Percentiles rank a stretch among this genome's conserved stretches.
These are phyloP conservation scores for Tolypocladium amazonense DNA, from an alignment of 2,329 filamentous ascomycete genomes.

Conservation along the genomic window DNA sequence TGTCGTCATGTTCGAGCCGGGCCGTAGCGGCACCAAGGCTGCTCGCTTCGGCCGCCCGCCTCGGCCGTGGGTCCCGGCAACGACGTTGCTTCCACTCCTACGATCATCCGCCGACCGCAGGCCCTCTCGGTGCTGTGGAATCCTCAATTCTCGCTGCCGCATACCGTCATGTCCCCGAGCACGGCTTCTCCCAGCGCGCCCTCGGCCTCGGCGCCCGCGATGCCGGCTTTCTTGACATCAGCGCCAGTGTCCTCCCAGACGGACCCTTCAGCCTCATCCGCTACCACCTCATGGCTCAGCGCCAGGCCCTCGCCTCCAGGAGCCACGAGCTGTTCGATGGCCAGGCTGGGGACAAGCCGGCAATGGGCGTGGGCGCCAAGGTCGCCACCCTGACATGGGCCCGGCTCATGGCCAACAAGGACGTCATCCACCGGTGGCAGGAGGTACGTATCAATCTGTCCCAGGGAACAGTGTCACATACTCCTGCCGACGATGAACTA, in stretches of 20 bases:
- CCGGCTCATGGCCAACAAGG: conserved; percentile 62
- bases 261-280: conserved; percentile 74
- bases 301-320: conserved; percentile 43
- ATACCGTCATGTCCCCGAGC: conserved; percentile 62
- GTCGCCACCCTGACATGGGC: conserved; percentile 66
- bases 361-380: conserved; percentile 44
- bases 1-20: not conserved
- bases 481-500: not conserved
- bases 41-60: not conserved
- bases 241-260: conserved; percentile 68
- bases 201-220: conserved; percentile 72
- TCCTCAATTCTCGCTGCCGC: conserved; percentile 71
- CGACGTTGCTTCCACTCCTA: conserved; percentile 56
- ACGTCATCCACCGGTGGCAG: conserved; percentile 71
- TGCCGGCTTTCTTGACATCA: conserved; percentile 77
- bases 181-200: conserved; percentile 71
- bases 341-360: conserved; percentile 4
- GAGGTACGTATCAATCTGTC: conserved; percentile 44
- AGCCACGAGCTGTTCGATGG: conserved; percentile 26
- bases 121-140: conserved; percentile 59
- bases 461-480: not conserved
- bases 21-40: not conserved
- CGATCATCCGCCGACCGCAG: conserved; percentile 48
- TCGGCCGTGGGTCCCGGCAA: not conserved
- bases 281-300: conserved; percentile 62